Evolutionary conservation across 192 early-diverging fungal genomes (phyloP).

Genomic region (Gigaspora rosea): DNA sequence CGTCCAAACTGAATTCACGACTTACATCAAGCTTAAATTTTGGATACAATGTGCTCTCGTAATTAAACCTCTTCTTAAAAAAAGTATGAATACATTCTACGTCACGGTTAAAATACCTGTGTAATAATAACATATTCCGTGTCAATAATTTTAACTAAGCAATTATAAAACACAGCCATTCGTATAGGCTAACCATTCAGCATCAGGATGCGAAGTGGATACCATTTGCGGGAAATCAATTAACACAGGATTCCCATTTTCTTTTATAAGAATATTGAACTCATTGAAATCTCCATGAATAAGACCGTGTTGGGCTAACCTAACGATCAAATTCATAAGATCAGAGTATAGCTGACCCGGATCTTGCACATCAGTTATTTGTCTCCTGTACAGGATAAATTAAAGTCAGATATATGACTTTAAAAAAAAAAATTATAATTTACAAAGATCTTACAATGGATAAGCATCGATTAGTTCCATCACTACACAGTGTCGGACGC

Average conservation of each 20-base stretch:
- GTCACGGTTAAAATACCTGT: conserved; percentile 95
- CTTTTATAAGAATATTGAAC: conserved; percentile 93
- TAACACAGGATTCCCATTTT: conserved; percentile 80
- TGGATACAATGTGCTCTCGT: conserved; percentile 90
- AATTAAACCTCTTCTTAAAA: conserved; percentile 88
- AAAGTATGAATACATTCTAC: conserved; percentile 96
- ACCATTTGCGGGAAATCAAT: conserved; percentile 99
- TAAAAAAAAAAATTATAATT: background rate
- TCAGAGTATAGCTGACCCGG: conserved; percentile 92
- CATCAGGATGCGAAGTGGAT: conserved; percentile 93
- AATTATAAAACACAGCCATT: background rate
- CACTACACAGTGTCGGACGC: conserved; percentile 93
- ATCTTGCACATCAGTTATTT: conserved; percentile 81
- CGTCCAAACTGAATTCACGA: conserved; percentile 88
- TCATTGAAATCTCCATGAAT: conserved; percentile 99
- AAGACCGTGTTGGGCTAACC: conserved; percentile 89
- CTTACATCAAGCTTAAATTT: conserved; percentile 82
- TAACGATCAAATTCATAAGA: conserved; percentile 95
- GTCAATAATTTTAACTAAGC: background rate
- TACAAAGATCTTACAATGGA: conserved; percentile 62
- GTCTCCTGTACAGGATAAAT: conserved; percentile 54
- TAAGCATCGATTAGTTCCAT: conserved; percentile 96
- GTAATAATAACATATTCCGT: background rate
- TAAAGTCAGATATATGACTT: background rate
- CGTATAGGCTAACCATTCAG: conserved; percentile 64